phyloP scores from a whole-genome alignment of 345 rosid genomes.

The Anacardium occidentale region DNA sequence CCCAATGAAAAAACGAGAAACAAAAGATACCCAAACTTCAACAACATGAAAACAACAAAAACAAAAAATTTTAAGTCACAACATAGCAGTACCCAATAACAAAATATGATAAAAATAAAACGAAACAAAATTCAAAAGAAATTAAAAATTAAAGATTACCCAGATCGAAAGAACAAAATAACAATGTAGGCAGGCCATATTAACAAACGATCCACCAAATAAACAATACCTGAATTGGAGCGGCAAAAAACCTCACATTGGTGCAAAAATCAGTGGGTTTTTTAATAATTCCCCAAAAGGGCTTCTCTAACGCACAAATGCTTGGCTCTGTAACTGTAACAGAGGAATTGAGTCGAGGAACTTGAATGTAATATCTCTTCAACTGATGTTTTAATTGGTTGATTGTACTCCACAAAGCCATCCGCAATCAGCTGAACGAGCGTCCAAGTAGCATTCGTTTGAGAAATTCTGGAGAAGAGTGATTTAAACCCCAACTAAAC shows the following conservation, averaged over 20 bases:
- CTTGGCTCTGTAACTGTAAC: slow-evolving; percentile 6
- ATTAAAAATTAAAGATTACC: neutral
- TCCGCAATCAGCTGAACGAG: slow-evolving; percentile 12
- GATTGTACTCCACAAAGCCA: slow-evolving; percentile 45
- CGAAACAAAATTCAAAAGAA: neutral
- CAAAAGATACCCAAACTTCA: neutral
- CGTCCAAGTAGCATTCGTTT: slow-evolving; percentile 10
- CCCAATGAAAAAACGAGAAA: neutral
- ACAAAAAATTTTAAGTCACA: slow-evolving; percentile 3
- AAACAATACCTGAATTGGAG: slow-evolving; percentile 40
- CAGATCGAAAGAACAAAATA: neutral
- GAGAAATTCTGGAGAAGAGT: neutral
- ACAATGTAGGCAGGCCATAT: neutral
- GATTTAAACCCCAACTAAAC: neutral
- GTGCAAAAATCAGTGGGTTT: slow-evolving; percentile 24
- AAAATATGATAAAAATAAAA: neutral
- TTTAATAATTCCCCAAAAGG: slow-evolving; percentile 10
- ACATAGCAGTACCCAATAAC: neutral
- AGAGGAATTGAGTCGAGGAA: slow-evolving; percentile 16
- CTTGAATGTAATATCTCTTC: slow-evolving; percentile 30
- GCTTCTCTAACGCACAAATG: slow-evolving; percentile 13
- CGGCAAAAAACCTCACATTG: slow-evolving; percentile 50
- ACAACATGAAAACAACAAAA: slow-evolving; percentile 1
- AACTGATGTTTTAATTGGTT: slow-evolving; percentile 33
- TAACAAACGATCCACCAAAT: neutral